Base-by-base conservation (phyloP, 2,329 filamentous ascomycete species). In the Colletotrichum paranaense region DNA sequence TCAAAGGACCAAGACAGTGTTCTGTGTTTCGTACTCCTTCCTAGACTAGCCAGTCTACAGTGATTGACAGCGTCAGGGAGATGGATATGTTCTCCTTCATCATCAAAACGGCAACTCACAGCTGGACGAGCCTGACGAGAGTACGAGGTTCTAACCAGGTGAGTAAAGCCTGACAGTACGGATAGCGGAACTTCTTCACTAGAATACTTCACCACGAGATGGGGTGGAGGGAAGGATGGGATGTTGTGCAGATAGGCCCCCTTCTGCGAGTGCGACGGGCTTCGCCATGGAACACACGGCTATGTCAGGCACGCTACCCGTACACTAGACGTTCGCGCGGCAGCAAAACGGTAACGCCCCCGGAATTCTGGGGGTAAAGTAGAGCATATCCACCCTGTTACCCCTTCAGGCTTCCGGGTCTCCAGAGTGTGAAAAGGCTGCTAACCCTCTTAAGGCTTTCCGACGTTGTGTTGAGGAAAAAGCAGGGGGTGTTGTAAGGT, bases 171-270 rank as follows among this genome's bases (percentile, higher is more conserved):
- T 49, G 42, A 30, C 60, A 28, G 16, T 7, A 19, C 38, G 14
- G 5, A 19, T 8, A 19, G 38, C 16, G 38, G 52, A 55, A 53
- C 60, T 56, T 55, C 62, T 58, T 65, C 59, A 52, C 42, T 35
- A 24, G 68, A 22, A 22, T 22, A 22, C 22, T 19, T 19, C 67
- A 62, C 56, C 55, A 38, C 30, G 42, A 62, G 63, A 55, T 66
- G 60, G 60, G 56, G n/a, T n/a, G 59, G 58, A 46, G 65, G 60
- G 60, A 46, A n/a, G 7, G 59, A 59, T 60, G 52, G 56, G 60
- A 70, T 73, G 67, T 73, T 70, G 71, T 73, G 67, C 71, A 73
- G 71, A 70, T 66, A 67, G 46, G 52, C 19, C 42, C 55, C 42
- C 56, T 53, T 64, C 60, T 70, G 46, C 57, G 53, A 62, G 53